Base-by-base conservation (phyloP, 164 flowering plant genomes). In the Saururus chinensis region DNA sequence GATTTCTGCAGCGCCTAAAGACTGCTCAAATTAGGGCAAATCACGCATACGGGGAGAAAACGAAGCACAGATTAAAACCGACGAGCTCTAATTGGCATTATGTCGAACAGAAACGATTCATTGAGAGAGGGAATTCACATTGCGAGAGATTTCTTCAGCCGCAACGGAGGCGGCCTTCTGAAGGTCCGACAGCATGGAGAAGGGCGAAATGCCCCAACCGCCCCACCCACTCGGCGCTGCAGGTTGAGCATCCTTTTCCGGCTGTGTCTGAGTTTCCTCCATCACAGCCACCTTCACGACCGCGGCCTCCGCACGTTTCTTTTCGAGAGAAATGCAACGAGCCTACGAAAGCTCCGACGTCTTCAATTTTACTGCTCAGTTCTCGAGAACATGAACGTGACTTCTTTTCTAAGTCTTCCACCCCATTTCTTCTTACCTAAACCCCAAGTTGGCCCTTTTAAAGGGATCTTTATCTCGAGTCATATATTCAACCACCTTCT, bases 131-230 rank as follows among this genome's bases (percentile, higher is more conserved):
- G 25, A 24, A 23, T 24, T 21, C 78, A 87, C 99, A 82, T 85
- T 90, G 73, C 95, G 95, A 67, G 99, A 85, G 72, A 93, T 90
- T 81, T 90, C 99, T 62, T 90, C 97, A 17, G 92, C 95, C 11
- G 87, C 84, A 42, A 65, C 69, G 30, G 82, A 25, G n/a, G 88
- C 90, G 41, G 90, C 95, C 72, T 90, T 90, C 71, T 88, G 96
- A 63, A 93, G 88, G 87, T 90, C 95, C 12, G 99, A 82, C 17
- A 45, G 49, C 49, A 45, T 45, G 14, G 49, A 30, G 52, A 87
- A 60, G 3, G 92, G 72, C 57, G 96, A 81, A 60, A 93, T 80
- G 3, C 95, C 92, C 99, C 99, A 93, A 17, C 99, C 98, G 17
- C 95, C 93, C 90, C 97, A 85, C 21, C 92, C 88, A 19, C 78